Base-by-base conservation (phyloP, 495 filamentous ascomycete species). In the Ramalina peruviana region DNA sequence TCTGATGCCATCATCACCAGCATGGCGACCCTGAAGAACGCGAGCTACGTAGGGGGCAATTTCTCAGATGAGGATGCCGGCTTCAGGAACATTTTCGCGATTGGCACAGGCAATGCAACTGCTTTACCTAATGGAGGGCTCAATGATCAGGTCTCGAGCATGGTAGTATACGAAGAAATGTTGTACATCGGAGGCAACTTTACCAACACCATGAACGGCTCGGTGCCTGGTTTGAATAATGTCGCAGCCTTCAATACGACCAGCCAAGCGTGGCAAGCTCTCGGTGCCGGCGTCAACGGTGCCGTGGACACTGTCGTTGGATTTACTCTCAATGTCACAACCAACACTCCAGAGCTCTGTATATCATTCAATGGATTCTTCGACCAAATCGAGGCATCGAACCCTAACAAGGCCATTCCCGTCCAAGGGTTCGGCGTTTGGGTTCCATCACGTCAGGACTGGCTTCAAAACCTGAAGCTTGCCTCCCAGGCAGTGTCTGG, bases 161-260 rank as follows among this genome's bases (percentile, higher is more conserved):
- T 94, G 67, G 72, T 81, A 49, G 55, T 74, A 4, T 73, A 82
- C 46, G 78, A 73, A 43, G 73, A 75, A 46, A 65, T 67, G 25
- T 61, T 97, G 23, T 99, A 86, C 54, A 79, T 94, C 37, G 92
- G 88, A 26, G 92, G 92, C 37, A 75, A 76, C 53, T 99, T 99
- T 62, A 85, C 80, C 37, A 74, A 82, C 55, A 90, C 88, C 0
- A 72, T 70, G 19, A 74, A 80, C 43, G 74, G 74, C 25, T 73
- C 70, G 16, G 71, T 63, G 13, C 51, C 70, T 21, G 81, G 80
- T 5, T 65, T 99, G 25, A 76, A 75, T 42, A 77, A 86, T 54
- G 70, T 94, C 42, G 89, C 85, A 1, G 70, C 80, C 15, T 99
- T 85, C 64, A 79, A 87, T 55, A 79, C 73, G 7, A 61, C 69